Conservation (phyloP, 768 basidiomycete species). For the Trametes elegans region DNA sequence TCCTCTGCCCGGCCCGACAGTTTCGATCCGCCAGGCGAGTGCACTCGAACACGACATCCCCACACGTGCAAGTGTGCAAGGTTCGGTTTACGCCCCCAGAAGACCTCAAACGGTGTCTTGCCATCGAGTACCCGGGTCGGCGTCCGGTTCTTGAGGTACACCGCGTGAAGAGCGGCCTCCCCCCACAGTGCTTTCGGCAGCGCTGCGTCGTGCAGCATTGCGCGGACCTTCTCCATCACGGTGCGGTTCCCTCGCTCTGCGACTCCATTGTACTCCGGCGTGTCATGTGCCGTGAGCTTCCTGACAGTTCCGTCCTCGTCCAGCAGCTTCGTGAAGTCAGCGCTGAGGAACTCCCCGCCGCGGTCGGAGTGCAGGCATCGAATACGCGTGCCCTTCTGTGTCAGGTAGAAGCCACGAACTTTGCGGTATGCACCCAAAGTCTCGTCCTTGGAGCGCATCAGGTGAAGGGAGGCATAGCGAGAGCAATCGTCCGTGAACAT, state of each 20-base stretch:
- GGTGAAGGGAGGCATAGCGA: conserved; percentile 24
- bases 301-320: conserved; percentile 37
- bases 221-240: conserved; percentile 22
- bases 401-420: conserved; percentile 35
- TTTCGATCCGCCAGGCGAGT: conserved; percentile 2
- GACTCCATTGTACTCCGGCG: conserved; percentile 44
- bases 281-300: conserved; percentile 39
- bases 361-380: conserved; percentile 39
- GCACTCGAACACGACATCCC: conserved; percentile 13
- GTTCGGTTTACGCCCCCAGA: conserved; percentile 16
- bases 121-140: conserved; percentile 16
- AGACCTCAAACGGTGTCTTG: conserved; percentile 22
- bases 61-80: conserved; percentile 17
- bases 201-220: conserved; percentile 25
- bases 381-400: conserved; percentile 32
- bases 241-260: conserved; percentile 33
- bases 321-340: conserved; percentile 33
- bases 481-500: conserved; percentile 32
- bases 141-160: conserved; percentile 23
- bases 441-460: conserved; percentile 37
- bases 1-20: neutral
- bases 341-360: conserved; percentile 34
- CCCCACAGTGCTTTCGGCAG: conserved; percentile 30
- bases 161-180: conserved; percentile 27
- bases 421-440: conserved; percentile 32